A percentile compares a stretch with the other conserved stretches of the same genome.
Conservation (phyloP, 805 yeast genomes). For the Phaffomyces opuntiae region DNA sequence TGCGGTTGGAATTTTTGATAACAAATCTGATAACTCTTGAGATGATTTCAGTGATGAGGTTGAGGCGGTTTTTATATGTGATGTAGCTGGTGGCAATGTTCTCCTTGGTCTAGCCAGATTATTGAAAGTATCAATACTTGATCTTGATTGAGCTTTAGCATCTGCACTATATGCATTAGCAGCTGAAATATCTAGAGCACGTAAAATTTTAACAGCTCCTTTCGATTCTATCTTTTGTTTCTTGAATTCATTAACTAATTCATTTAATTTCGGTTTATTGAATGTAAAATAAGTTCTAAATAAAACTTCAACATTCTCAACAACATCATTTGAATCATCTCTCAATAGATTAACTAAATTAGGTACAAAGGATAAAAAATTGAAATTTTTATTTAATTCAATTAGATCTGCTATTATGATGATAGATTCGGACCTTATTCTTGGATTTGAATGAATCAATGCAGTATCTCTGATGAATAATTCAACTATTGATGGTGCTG, state of each 20-base stretch:
- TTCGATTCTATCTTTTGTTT: conserved; percentile 18
- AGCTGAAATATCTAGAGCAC: conserved; percentile 14
- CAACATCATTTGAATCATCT: conserved; percentile 21
- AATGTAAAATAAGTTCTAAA: conserved; percentile 19
- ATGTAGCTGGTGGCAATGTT: not conserved
- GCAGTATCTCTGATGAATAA: conserved; percentile 36
- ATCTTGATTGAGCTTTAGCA: conserved; percentile 5
- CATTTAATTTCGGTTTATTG: conserved; percentile 13
- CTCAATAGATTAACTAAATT: conserved; percentile 20
- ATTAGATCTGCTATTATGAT: conserved; percentile 37
- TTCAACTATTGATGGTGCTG: conserved; percentile 44
- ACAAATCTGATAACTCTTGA: conserved; percentile 10
- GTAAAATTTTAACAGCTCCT: conserved; percentile 11
- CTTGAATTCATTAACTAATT: conserved; percentile 16
- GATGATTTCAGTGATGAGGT: conserved; percentile 3
- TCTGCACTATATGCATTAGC: conserved; percentile 17
- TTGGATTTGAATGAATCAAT: conserved; percentile 30
- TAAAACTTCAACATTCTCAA: conserved; percentile 20
- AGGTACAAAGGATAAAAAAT: conserved; percentile 23
- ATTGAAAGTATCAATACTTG: conserved; percentile 22
- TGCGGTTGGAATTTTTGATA: conserved; percentile 15
- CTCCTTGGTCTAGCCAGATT: conserved; percentile 13
- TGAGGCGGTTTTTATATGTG: conserved; percentile 1
- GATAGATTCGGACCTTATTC: conserved; percentile 37
- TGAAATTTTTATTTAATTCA: conserved; percentile 28